phyloP scores from a whole-genome alignment of 2,329 filamentous ascomycete genomes.

The Aspergillus sp. region DNA sequence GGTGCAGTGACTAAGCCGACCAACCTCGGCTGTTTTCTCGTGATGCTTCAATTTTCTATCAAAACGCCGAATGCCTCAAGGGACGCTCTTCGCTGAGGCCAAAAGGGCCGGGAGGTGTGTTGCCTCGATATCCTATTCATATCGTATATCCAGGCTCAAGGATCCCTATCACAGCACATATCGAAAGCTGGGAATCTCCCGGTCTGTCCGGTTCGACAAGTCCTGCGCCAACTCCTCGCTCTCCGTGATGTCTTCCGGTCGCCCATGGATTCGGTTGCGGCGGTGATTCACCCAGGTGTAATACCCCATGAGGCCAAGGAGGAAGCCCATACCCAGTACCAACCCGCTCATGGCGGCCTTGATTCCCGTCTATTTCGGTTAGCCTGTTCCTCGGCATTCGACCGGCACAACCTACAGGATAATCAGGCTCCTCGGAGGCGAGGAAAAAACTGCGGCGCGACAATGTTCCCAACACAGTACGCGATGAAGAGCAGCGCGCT shows the following conservation, averaged over 20 bases:
- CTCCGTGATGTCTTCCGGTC: slow-evolving; percentile 14
- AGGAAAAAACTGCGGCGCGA: slow-evolving; percentile 26
- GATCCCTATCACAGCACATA: slow-evolving; percentile 24
- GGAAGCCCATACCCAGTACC: slow-evolving; percentile 19
- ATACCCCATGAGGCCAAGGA: slow-evolving; percentile 19
- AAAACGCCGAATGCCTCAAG: too few relatives aligned
- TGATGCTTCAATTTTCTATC: too few relatives aligned
- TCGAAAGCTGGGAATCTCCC: slow-evolving; percentile 26
- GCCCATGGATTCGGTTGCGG: slow-evolving; percentile 19
- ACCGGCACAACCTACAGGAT: slow-evolving; percentile 14
- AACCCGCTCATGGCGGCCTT: slow-evolving; percentile 22
- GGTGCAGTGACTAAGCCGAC: too few relatives aligned
- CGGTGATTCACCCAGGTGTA: slow-evolving; percentile 24
- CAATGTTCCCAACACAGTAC: slow-evolving; percentile 26
- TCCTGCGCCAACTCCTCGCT: slow-evolving; percentile 20
- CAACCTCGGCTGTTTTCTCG: too few relatives aligned
- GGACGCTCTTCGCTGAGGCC: too few relatives aligned
- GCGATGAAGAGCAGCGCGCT: slow-evolving; percentile 42
- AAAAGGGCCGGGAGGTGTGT: too few relatives aligned
- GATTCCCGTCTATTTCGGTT: slow-evolving; percentile 21
- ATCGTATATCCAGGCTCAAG: too few relatives aligned
- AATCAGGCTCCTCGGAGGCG: slow-evolving; percentile 21
- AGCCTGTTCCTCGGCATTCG: background rate
- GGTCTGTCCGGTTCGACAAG: slow-evolving; percentile 27
- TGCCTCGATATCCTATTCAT: too few relatives aligned